Evolutionary conservation across 257 asterid genomes (phyloP).

Genomic region (Jaltomata sinuosa): DNA sequence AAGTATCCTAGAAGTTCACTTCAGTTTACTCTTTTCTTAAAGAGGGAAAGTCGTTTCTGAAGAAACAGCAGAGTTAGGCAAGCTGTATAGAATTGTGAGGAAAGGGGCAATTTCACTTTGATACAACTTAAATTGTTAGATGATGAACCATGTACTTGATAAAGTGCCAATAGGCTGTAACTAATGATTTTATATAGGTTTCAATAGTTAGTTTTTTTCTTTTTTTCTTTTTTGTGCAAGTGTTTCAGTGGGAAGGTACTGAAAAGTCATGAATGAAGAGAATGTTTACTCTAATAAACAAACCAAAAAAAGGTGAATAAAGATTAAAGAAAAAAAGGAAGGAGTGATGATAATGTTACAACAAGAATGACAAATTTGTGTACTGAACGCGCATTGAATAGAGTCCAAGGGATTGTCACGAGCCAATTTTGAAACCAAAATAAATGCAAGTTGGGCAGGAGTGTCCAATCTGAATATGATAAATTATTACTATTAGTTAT

Average conservation of each 20-base stretch:
- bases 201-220: not conserved
- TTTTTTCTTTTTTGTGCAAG: not conserved
- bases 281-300: not conserved
- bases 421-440: not conserved
- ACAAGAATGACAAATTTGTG: not conserved
- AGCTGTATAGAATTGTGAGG: not conserved
- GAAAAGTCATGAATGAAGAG: not conserved
- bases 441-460: constrained; percentile 2
- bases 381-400: not conserved
- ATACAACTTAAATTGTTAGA: not conserved
- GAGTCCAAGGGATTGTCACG: not conserved
- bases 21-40: not conserved
- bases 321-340: not conserved
- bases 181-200: not conserved
- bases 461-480: not conserved
- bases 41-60: not conserved
- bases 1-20: not conserved
- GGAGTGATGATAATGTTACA: not conserved
- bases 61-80: not conserved
- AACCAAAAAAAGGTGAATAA: not conserved
- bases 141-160: not conserved
- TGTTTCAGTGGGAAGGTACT: not conserved
- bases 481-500: not conserved
- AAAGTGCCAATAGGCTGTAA: not conserved
- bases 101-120: not conserved